These are phyloP conservation scores for Ogataea philodendri DNA, from an alignment of 805 yeast species.

Conservation along the genomic window DNA sequence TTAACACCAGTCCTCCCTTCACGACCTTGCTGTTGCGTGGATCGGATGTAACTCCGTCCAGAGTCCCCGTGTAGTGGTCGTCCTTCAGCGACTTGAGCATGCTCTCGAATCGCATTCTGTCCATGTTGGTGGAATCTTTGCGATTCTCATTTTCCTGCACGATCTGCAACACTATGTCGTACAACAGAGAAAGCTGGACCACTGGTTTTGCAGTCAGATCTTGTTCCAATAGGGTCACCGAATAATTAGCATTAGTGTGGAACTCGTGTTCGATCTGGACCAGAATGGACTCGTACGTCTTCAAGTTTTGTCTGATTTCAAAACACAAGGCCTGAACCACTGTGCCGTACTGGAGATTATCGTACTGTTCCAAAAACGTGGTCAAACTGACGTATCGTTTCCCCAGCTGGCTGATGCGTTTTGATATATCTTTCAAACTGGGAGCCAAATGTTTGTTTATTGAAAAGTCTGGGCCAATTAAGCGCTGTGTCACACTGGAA, in stretches of 20 bases:
- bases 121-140: conserved; percentile 30
- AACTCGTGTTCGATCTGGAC: conserved; percentile 54
- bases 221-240: conserved; percentile 59
- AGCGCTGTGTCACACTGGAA: conserved; percentile 35
- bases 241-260: conserved; percentile 46
- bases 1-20: conserved; percentile 76
- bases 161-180: conserved; percentile 55
- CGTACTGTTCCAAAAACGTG: conserved; percentile 60
- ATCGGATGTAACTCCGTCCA: conserved; percentile 53
- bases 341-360: conserved; percentile 57
- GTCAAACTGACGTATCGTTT: conserved; percentile 57
- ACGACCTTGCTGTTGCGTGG: conserved; percentile 50
- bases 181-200: conserved; percentile 50
- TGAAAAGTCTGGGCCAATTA: conserved; percentile 72
- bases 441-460: conserved; percentile 72
- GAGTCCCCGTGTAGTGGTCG: conserved; percentile 43
- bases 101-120: conserved; percentile 30
- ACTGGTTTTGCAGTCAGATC: conserved; percentile 38
- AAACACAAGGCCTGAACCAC: conserved; percentile 72
- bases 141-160: conserved; percentile 45
- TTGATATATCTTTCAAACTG: conserved; percentile 67
- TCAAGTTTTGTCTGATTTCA: conserved; percentile 48
- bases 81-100: conserved; percentile 38
- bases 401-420: conserved; percentile 59
- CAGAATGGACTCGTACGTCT: conserved; percentile 34